Base-by-base conservation (phyloP, 495 filamentous ascomycete genomes). In the Aspergillus biplanus region DNA sequence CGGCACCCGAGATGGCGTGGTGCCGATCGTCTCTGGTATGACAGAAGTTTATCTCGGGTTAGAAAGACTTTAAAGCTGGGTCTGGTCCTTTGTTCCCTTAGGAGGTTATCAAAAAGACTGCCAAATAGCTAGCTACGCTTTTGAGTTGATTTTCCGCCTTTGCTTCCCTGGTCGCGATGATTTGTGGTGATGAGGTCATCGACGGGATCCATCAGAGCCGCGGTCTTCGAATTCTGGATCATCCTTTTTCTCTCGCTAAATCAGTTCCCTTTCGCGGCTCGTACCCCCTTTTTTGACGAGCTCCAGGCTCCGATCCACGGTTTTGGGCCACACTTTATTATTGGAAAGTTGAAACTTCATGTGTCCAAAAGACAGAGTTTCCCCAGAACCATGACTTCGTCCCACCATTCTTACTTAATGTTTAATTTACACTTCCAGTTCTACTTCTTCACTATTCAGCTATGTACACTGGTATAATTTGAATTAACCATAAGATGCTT, bases 1-100 rank as follows among this genome's bases (percentile, higher is more conserved):
- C 11, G 6, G 39, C 4, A 11, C 61, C 61, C 61, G 47, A 58
- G 34, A 64, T 64, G 61, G 55, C 55, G 59, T 47, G 50, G 52
- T 55, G 39, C 37, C 33, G 55, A 42, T 53, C 44, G 1, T 27
- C 21, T 27, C 47, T 32, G 13, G 27, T 31, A n/a, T 34, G 15
- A 44, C 8, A 44, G 39, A 44, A 44, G 39, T 44, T 44, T 44
- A 39, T 39, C 13, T 27, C 21, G 21, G 21, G 37, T 39, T 13
- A 7, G 37, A 13, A 47, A 35, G 31, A 56, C 35, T 27, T 27
- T 8, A 31, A 39, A 27, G 21, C 21, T 27, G 21, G 21, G 21
- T 27, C 21, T 39, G 37, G 37, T 39, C 37, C 37, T 39, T 39
- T 13, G 13, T 39, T 39, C 37, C 13, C 37, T 27, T 27, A 2